Evolutionary conservation across 2,329 filamentous ascomycete genomes (phyloP), one percentile per base, ranked within the genome.

Genomic region (Colletotrichum australisinense): DNA sequence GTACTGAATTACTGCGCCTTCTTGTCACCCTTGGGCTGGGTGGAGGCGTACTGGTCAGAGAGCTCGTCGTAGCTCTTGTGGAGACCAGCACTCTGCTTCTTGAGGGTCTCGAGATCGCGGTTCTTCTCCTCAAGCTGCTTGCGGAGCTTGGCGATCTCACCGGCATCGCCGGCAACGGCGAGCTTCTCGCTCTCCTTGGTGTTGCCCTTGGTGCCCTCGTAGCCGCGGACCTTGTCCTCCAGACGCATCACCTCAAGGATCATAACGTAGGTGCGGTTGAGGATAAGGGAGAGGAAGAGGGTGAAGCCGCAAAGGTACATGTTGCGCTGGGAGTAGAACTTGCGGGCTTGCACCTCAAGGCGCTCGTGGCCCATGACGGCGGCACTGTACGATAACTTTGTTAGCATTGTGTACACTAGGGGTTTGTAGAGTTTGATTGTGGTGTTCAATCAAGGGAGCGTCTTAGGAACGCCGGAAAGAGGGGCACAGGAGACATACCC

Each of bases 231-330:
- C 86, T 94, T 94, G 85, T 98, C 95, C 88, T 99, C 96, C 67
- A 99, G 93, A 75, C 94, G 88, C 80, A 98, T 93, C 64, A 94
- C 91, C 79, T 98, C 95, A 77, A 98, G 90, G 80, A 98, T 98
- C 94, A 98, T 96, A 81, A 93, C 94, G 88, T 98, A 99, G 81
- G 97, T 99, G 81, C 97, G 96, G 92, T 99, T 98, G 82, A 97
- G 94, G 85, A 99, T 99, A 76, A 99, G 90, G 67, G 96, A 98
- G 75, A 99, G 93, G 91, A 99, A 98, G 76, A 99, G 93, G 5
- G 97, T 99, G 89, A 99, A 99, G 79, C 97, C 97, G 85, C 97
- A 98, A 75, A 99, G 95, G 87, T 99, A 99, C 97, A 99, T 99
- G 92, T 99, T 99, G 85, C 97, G 95, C 88, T 99, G 96, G 75